A percentile compares a stretch with the other conserved stretches of the same genome.
These are phyloP conservation scores for Sugiyamaella qingdaonensis DNA, from an alignment of 805 yeast species.

Conservation along the genomic window DNA sequence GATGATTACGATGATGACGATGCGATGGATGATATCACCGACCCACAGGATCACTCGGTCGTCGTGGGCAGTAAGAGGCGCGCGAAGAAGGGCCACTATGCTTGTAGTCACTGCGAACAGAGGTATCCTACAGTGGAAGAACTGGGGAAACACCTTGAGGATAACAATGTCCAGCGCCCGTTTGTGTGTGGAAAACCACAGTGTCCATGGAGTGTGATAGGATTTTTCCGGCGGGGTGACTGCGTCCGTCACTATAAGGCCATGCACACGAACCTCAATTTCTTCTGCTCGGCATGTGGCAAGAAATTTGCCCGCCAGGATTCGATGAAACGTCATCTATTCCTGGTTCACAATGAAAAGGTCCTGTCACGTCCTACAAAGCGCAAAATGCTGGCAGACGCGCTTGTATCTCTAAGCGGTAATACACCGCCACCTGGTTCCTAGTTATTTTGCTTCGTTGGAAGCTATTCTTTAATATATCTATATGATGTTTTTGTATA, in stretches of 20 bases:
- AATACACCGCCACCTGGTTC: too few relatives aligned
- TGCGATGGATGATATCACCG: neutral
- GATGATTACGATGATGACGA: neutral
- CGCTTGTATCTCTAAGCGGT: constrained; percentile 2
- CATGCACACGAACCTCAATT: constrained; percentile 24
- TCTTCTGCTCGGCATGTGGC: constrained; percentile 24
- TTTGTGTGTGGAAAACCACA: constrained; percentile 32
- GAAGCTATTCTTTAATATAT: too few relatives aligned
- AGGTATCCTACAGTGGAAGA: constrained; percentile 31
- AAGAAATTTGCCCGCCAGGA: constrained; percentile 32
- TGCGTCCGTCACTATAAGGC: constrained; percentile 33
- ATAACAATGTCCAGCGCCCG: constrained; percentile 32
- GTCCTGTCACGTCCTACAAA: constrained; percentile 33
- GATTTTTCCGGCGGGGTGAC: constrained; percentile 37
- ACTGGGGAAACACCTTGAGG: constrained; percentile 38
- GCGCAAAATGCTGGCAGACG: constrained; percentile 39
- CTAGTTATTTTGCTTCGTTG: too few relatives aligned
- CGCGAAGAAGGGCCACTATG: constrained; percentile 36
- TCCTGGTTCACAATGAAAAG: constrained; percentile 30
- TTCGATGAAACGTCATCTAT: constrained; percentile 34
- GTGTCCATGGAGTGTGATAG: constrained; percentile 43
- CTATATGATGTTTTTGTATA: neutral
- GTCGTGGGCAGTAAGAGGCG: neutral
- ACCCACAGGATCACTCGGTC: neutral
- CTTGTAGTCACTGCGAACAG: constrained; percentile 38